These are phyloP conservation scores for Graphilbum fragrans DNA, from an alignment of 2,329 filamentous ascomycete species.

Conservation along the genomic window DNA sequence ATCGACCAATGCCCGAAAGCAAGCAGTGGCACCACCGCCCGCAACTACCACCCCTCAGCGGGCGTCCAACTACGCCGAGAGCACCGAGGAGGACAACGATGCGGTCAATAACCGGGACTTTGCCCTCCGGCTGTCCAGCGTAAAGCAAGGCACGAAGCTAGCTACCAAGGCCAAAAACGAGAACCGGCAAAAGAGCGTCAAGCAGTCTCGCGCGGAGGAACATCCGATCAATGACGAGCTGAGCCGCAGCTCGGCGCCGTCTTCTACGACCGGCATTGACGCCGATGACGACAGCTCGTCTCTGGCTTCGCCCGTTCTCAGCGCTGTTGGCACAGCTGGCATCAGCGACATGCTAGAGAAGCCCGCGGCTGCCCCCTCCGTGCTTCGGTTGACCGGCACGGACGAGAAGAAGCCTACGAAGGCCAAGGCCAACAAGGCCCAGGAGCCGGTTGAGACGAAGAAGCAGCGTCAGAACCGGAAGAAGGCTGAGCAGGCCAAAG, in stretches of 20 bases:
- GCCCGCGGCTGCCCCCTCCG: constrained; percentile 51
- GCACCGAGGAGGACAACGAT: constrained; percentile 48
- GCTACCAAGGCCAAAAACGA: constrained; percentile 41
- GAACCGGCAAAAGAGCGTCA: constrained; percentile 57
- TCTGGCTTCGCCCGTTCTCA: constrained; percentile 50
- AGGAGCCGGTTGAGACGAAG: constrained; percentile 69
- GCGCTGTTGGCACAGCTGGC: constrained; percentile 48
- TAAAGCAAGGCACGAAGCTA: constrained; percentile 57
- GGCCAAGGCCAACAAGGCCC: constrained; percentile 43
- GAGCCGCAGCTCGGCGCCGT: constrained; percentile 43
- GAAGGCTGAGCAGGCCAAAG: constrained; percentile 75
- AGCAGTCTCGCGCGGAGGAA: constrained; percentile 52
- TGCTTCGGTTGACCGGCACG: constrained; percentile 65
- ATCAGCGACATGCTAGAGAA: constrained; percentile 89
- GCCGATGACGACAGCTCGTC: constrained; percentile 73
- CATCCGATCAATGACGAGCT: constrained; percentile 23
- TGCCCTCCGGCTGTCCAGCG: constrained; percentile 58
- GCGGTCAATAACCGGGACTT: constrained; percentile 51
- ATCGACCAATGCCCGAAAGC: too few species aligned
- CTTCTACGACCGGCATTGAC: constrained; percentile 62
- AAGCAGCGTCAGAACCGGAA: constrained; percentile 88
- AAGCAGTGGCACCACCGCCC: constrained; percentile 18
- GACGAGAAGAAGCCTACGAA: constrained; percentile 40
- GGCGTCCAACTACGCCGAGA: constrained; percentile 20
- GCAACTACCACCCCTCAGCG: constrained; percentile 7